Conservation (phyloP, 2,329 filamentous ascomycete genomes). For the Alternaria incomplexa region DNA sequence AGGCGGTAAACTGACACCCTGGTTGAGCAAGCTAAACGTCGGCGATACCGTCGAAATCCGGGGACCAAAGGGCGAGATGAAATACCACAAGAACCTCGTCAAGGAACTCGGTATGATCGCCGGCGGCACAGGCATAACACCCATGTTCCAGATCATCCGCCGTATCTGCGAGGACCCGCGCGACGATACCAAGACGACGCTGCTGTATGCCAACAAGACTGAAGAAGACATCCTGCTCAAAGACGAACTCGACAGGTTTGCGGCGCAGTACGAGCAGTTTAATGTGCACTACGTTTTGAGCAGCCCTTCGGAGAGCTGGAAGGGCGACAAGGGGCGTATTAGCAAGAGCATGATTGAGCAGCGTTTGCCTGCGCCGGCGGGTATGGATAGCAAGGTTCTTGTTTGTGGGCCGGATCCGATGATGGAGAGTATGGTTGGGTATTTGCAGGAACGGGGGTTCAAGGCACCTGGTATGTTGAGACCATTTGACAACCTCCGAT, state of each 20-base stretch:
- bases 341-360: slow-evolving; percentile 14
- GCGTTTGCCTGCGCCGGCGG: slow-evolving; percentile 39
- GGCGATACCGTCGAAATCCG: slow-evolving; percentile 60
- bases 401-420: slow-evolving; percentile 68
- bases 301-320: slow-evolving; percentile 23
- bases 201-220: slow-evolving; percentile 66
- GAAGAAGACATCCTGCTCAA: slow-evolving; percentile 67
- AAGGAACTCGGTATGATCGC: slow-evolving; percentile 63
- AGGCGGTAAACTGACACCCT: slow-evolving; percentile 57
- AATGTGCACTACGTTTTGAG: slow-evolving; percentile 62
- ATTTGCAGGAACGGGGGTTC: slow-evolving; percentile 16
- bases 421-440: slow-evolving; percentile 12
- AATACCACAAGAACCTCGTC: slow-evolving; percentile 49
- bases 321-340: slow-evolving; percentile 7
- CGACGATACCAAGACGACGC: slow-evolving; percentile 62
- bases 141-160: slow-evolving; percentile 67
- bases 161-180: slow-evolving; percentile 66
- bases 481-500: too few relatives aligned
- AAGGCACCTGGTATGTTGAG: slow-evolving; percentile 17
- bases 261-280: slow-evolving; percentile 58
- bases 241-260: slow-evolving; percentile 62
- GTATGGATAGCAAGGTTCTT: slow-evolving; percentile 86
- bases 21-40: slow-evolving; percentile 55
- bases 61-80: slow-evolving; percentile 65
- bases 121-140: slow-evolving; percentile 61